Conservation (phyloP, 768 basidiomycete species). For the Symmetrospora coprosmae region DNA sequence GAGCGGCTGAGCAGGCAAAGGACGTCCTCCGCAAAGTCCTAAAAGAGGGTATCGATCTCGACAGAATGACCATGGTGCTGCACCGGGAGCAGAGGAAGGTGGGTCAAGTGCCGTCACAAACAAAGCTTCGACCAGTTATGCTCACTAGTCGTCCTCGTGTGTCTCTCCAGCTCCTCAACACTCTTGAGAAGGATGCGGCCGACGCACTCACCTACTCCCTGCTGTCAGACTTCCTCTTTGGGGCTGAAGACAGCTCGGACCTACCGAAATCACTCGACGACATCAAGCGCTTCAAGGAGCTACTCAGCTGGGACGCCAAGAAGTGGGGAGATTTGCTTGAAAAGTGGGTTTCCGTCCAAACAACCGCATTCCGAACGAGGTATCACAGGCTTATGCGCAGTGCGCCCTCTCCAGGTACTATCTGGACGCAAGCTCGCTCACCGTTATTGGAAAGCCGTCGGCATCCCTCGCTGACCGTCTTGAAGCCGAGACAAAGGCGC, state of each 20-base stretch:
- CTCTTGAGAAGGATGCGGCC: conserved; percentile 65
- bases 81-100: conserved; percentile 68
- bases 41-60: conserved; percentile 70
- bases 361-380: neutral
- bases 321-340: conserved; percentile 66
- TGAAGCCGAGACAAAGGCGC: conserved; percentile 63
- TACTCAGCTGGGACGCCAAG: conserved; percentile 56
- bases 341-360: conserved; percentile 44
- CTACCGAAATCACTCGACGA: conserved; percentile 61
- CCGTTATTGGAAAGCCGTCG: conserved; percentile 80
- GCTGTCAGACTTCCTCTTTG: conserved; percentile 43
- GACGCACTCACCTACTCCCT: conserved; percentile 61
- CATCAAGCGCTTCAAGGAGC: conserved; percentile 52
- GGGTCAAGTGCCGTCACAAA: neutral
- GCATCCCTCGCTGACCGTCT: conserved; percentile 64
- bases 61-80: conserved; percentile 71
- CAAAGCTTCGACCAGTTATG: no score
- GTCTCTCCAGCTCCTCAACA: conserved; percentile 54
- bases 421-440: conserved; percentile 54
- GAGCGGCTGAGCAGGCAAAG: conserved; percentile 55
- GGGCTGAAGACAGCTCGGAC: conserved; percentile 64
- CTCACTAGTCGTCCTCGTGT: no score
- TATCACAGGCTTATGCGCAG: neutral
- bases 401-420: conserved; percentile 50
- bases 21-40: conserved; percentile 56